Percentiles rank a stretch among this genome's conserved stretches.
Conservation (phyloP, 192 early-diverging fungal genomes). For the Linnemannia zychae region DNA sequence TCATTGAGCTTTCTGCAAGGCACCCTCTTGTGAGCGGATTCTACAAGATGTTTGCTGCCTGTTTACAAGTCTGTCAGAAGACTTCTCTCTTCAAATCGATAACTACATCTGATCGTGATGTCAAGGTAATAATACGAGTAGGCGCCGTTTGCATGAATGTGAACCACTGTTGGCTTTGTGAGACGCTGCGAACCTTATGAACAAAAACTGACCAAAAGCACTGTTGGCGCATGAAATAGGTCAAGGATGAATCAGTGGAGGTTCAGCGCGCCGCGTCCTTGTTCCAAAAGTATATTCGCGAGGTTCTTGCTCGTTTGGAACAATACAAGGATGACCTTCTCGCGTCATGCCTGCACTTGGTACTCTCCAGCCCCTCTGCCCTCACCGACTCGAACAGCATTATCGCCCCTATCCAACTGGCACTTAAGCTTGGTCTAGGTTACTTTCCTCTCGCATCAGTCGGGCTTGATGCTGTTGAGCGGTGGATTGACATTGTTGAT, state of each 20-base stretch:
- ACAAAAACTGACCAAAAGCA: neutral
- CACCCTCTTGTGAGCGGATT: constrained; percentile 81
- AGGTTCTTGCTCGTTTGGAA: constrained; percentile 70
- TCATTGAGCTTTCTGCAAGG: constrained; percentile 65
- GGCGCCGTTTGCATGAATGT: neutral
- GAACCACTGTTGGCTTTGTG: neutral
- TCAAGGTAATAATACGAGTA: constrained; percentile 7
- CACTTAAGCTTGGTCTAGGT: constrained; percentile 75
- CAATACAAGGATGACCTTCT: constrained; percentile 85
- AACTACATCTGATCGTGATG: constrained; percentile 3
- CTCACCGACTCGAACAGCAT: constrained; percentile 65
- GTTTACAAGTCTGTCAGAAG: constrained; percentile 59
- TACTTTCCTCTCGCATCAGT: constrained; percentile 72
- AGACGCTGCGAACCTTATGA: no score
- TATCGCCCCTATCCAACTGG: constrained; percentile 70
- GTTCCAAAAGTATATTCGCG: constrained; percentile 68
- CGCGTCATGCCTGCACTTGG: constrained; percentile 72
- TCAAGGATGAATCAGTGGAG: constrained; percentile 15
- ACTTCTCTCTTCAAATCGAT: constrained; percentile 48
- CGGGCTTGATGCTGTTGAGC: constrained; percentile 74
- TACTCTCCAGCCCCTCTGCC: constrained; percentile 71
- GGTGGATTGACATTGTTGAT: constrained; percentile 57
- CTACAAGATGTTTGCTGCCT: constrained; percentile 74
- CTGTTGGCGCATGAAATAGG: constrained; percentile 1
- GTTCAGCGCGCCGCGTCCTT: constrained; percentile 48